These are phyloP conservation scores for Pythium chondricola DNA, from an alignment of 352 stramenopile genomes.

Conservation along the genomic window DNA sequence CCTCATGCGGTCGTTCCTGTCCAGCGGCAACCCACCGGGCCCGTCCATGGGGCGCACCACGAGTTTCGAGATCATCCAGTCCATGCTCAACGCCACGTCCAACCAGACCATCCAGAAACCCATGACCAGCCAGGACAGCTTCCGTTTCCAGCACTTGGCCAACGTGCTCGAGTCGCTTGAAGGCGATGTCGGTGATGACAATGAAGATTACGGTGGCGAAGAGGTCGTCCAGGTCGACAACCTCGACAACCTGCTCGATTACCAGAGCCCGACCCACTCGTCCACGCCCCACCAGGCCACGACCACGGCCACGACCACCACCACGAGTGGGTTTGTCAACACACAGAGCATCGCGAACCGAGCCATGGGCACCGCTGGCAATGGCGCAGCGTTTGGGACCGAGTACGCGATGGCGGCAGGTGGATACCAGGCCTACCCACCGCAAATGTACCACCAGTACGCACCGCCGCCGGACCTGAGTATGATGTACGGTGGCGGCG, in stretches of 20 bases:
- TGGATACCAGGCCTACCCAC: slow-evolving; percentile 10
- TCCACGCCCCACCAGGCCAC: slow-evolving; percentile 5
- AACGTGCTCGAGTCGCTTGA: slow-evolving; percentile 77
- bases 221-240: slow-evolving; percentile 83
- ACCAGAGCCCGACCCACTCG: slow-evolving; percentile 35
- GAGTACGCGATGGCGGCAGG: slow-evolving; percentile 7
- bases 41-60: slow-evolving; percentile 66
- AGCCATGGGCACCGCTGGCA: not conserved
- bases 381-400: not conserved
- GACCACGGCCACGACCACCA: slow-evolving; percentile 1
- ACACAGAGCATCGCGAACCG: slow-evolving; percentile 63
- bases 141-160: slow-evolving; percentile 79
- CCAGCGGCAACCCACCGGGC: slow-evolving; percentile 19
- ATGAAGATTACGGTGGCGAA: slow-evolving; percentile 75
- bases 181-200: slow-evolving; percentile 76
- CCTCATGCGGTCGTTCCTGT: slow-evolving; percentile 77
- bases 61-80: slow-evolving; percentile 86
- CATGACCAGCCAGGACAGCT: slow-evolving; percentile 84
- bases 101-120: slow-evolving; percentile 83
- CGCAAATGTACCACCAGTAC: slow-evolving; percentile 2
- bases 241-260: slow-evolving; percentile 79
- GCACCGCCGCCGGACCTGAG: not conserved
- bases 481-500: slow-evolving; percentile 8
- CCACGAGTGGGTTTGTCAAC: slow-evolving; percentile 47
- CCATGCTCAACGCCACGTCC: slow-evolving; percentile 80